Percentiles rank a stretch among this genome's conserved stretches.
Evolutionary conservation across 2,329 filamentous ascomycete genomes (phyloP).

Genomic region (Blastomyces emzantsi): DNA sequence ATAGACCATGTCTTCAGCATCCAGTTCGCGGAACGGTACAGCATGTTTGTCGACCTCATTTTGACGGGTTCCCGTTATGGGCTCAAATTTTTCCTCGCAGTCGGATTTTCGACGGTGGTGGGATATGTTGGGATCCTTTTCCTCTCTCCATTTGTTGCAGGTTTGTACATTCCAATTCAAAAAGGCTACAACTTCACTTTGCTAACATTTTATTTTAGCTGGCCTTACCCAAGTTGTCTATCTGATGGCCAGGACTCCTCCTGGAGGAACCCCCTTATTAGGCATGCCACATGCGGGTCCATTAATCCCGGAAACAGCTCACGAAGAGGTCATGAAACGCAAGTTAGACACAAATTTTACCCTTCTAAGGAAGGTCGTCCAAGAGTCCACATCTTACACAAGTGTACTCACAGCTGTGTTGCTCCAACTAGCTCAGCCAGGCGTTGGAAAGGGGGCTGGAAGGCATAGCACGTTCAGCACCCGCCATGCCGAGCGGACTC

Average conservation of each 20-base stretch:
- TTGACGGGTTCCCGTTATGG: background rate
- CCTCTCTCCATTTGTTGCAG: constrained; percentile 1
- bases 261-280: background rate
- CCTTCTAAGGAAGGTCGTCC: background rate
- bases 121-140: constrained; percentile 2
- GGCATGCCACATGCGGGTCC: background rate
- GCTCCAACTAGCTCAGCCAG: constrained; percentile 23
- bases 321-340: background rate
- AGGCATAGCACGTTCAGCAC: constrained; percentile 22
- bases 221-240: background rate
- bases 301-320: background rate
- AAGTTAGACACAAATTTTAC: background rate
- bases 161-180: background rate
- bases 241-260: background rate
- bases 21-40: background rate
- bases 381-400: constrained; percentile 3
- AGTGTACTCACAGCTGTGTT: constrained; percentile 17
- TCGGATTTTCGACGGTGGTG: background rate
- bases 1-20: background rate
- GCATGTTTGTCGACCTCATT: background rate
- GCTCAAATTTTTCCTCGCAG: background rate
- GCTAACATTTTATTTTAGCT: background rate
- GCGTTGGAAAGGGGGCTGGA: constrained; percentile 21
- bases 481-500: constrained; percentile 20
- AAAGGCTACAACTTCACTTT: background rate